These are phyloP conservation scores for Coniochaeta hoffmannii DNA, from an alignment of 2,329 filamentous ascomycete genomes.

Conservation along the genomic window DNA sequence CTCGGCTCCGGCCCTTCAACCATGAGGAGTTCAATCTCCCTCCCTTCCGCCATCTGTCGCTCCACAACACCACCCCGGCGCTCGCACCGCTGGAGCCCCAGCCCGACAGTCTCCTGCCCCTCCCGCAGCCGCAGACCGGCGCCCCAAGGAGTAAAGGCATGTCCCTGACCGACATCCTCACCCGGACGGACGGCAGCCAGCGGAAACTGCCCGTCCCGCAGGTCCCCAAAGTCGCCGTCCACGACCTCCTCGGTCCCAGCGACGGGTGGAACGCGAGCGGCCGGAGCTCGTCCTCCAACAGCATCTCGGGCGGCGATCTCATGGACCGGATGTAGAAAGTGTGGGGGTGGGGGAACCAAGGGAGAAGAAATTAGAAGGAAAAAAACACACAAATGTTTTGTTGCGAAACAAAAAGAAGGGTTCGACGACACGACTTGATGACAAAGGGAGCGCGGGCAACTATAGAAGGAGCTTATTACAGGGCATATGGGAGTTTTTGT, in stretches of 20 bases:
- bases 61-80: slow-evolving; percentile 47
- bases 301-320: slow-evolving; percentile 65
- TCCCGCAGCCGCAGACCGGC: slow-evolving; percentile 32
- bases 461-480: slow-evolving; percentile 5
- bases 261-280: slow-evolving; percentile 64
- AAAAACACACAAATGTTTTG: slow-evolving; percentile 3
- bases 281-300: slow-evolving; percentile 70
- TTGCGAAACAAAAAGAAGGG: slow-evolving; percentile 6
- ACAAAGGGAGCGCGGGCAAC: slow-evolving; percentile 1
- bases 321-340: slow-evolving; percentile 43
- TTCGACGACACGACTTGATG: slow-evolving; percentile 7
- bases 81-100: slow-evolving; percentile 53
- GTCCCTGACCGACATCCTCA: slow-evolving; percentile 88
- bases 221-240: slow-evolving; percentile 80
- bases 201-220: slow-evolving; percentile 87
- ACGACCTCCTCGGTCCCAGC: slow-evolving; percentile 68
- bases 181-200: slow-evolving; percentile 76
- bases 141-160: slow-evolving; percentile 59
- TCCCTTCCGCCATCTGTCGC: slow-evolving; percentile 62
- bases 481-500: too few species aligned
- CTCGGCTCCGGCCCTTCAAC: slow-evolving; percentile 73
- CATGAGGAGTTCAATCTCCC: slow-evolving; percentile 72
- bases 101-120: slow-evolving; percentile 33
- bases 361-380: too few species aligned
- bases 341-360: background rate